phyloP scores from a whole-genome alignment of 768 basidiomycete species.

The Astraeus odoratus region DNA sequence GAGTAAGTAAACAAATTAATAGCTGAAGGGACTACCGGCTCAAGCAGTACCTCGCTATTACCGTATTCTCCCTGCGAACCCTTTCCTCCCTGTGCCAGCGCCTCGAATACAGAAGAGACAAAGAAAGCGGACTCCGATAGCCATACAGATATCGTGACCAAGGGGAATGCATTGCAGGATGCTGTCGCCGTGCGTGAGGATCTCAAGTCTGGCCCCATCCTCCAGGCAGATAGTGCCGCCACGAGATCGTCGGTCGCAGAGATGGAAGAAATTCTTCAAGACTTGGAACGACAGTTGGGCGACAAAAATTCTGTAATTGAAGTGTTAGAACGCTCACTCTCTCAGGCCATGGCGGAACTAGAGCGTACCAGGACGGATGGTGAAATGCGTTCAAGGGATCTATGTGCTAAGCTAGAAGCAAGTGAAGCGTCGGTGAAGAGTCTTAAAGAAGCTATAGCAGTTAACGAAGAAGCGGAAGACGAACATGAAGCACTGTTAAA shows the following conservation, averaged over 20 bases:
- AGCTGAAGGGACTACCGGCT: constrained; percentile 22
- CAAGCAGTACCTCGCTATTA: constrained; percentile 6
- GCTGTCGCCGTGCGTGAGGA: constrained; percentile 17
- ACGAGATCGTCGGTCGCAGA: constrained; percentile 33
- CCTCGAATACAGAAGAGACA: constrained; percentile 10
- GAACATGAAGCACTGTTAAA: constrained; percentile 45
- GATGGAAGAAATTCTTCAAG: constrained; percentile 37
- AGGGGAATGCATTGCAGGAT: too few species aligned
- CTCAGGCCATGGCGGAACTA: constrained; percentile 32
- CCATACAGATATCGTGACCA: too few species aligned
- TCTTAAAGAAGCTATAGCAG: constrained; percentile 47
- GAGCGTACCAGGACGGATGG: constrained; percentile 42
- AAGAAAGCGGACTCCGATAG: constrained; percentile 13
- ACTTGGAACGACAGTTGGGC: constrained; percentile 35
- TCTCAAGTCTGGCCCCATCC: constrained; percentile 17
- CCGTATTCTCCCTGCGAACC: constrained; percentile 14
- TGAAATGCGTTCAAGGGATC: constrained; percentile 35
- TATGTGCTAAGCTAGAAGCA: constrained; percentile 39
- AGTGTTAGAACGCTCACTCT: constrained; percentile 38
- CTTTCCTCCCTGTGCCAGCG: constrained; percentile 31
- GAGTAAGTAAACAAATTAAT: constrained; percentile 43
- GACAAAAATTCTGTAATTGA: constrained; percentile 41
- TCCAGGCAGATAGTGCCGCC: constrained; percentile 41
- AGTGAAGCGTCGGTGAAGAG: constrained; percentile 37
- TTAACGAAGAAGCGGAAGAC: constrained; percentile 42